A percentile compares a stretch with the other conserved stretches of the same genome.
Conservation (phyloP, 169 alveolate species). For the Eimeria maxima region DNA sequence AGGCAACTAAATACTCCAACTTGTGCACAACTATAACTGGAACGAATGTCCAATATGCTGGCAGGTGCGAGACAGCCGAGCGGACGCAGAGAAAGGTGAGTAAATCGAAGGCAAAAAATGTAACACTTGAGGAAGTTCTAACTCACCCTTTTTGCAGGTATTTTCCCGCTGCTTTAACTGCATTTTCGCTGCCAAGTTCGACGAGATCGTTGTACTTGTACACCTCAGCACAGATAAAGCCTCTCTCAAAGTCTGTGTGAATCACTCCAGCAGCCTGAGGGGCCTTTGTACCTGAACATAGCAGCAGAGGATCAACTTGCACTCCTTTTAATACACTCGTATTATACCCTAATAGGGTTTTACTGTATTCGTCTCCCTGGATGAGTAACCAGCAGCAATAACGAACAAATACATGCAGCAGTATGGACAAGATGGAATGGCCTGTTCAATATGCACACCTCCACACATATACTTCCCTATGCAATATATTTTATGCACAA, state of each 20-base stretch:
- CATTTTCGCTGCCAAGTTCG: conserved; percentile 92
- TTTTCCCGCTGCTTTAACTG: conserved; percentile 95
- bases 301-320: background rate
- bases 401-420: background rate
- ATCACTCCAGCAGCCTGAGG: conserved; percentile 91
- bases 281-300: conserved; percentile 81
- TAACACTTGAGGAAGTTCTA: background rate
- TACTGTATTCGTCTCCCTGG: too few relatives aligned
- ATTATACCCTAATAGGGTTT: too few relatives aligned
- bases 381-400: too few relatives aligned
- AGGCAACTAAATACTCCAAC: too few relatives aligned
- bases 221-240: conserved; percentile 99
- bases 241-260: conserved; percentile 98
- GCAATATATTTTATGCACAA: too few relatives aligned
- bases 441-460: background rate
- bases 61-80: too few relatives aligned
- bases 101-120: too few relatives aligned
- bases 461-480: too few relatives aligned
- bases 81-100: too few relatives aligned
- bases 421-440: background rate
- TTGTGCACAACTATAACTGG: too few relatives aligned
- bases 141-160: conserved; percentile 89
- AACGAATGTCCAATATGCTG: too few relatives aligned
- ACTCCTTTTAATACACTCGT: too few relatives aligned
- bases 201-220: conserved; percentile 94